These are phyloP conservation scores for Talaromyces marneffei DNA, from an alignment of 2,329 filamentous ascomycete genomes.

Conservation along the genomic window DNA sequence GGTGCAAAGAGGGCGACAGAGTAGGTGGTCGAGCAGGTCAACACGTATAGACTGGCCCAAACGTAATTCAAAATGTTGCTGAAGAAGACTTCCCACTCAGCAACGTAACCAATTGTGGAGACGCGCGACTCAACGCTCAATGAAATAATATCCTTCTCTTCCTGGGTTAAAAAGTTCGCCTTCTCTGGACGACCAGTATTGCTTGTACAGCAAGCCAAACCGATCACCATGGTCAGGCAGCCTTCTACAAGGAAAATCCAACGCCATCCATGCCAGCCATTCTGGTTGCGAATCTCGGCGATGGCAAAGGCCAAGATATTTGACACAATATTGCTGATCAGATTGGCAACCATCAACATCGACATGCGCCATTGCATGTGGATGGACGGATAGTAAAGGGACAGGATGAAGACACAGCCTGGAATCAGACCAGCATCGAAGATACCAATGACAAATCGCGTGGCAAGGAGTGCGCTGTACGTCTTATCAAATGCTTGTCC, in stretches of 20 bases:
- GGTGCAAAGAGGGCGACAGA: background rate
- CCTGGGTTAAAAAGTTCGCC: background rate
- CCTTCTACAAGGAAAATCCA: constrained; percentile 7
- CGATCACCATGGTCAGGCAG: background rate
- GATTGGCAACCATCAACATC: constrained; percentile 8
- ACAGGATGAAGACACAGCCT: constrained; percentile 1
- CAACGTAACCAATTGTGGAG: background rate
- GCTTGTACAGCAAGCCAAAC: background rate
- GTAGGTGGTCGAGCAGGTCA: constrained; percentile 5
- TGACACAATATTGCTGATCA: constrained; percentile 2
- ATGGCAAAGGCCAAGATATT: constrained; percentile 2
- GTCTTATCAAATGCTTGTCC: constrained; percentile 8
- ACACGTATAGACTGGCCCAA: constrained; percentile 1
- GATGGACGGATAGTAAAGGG: constrained; percentile 2
- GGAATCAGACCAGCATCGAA: constrained; percentile 7
- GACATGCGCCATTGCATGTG: constrained; percentile 10
- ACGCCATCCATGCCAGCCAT: constrained; percentile 7
- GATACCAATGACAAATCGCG: constrained; percentile 1
- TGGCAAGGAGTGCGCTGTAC: background rate
- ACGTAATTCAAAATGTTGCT: background rate
- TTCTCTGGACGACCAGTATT: constrained; percentile 1
- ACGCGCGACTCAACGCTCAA: constrained; percentile 1
- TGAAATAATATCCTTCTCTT: constrained; percentile 2
- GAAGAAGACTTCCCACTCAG: constrained; percentile 3
- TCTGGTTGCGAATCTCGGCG: background rate